These are phyloP conservation scores for Oldenlandia corymbosa DNA, from an alignment of 257 asterid species.

Conservation along the genomic window DNA sequence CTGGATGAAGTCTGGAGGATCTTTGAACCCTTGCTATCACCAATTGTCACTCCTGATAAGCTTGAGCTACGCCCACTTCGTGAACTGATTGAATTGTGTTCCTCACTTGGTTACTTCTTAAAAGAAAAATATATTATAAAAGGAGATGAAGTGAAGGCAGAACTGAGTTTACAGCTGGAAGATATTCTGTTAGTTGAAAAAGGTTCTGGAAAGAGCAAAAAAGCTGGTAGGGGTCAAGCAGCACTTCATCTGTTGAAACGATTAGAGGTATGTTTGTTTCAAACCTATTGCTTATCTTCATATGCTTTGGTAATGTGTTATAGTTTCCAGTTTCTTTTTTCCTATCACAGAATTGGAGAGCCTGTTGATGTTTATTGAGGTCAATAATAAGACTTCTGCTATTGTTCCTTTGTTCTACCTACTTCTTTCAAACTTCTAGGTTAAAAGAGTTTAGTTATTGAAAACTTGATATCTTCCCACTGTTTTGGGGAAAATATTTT, in stretches of 20 bases:
- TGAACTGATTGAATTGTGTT: conserved; percentile 73
- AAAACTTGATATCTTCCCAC: not conserved
- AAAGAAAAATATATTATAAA: conserved; percentile 32
- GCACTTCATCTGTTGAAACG: conserved; percentile 60
- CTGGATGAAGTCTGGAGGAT: conserved; percentile 75
- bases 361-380: too few species aligned
- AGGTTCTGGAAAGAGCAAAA: conserved; percentile 55
- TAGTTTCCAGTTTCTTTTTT: not conserved
- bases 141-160: conserved; percentile 50
- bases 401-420: not conserved
- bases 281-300: not conserved
- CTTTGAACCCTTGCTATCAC: conserved; percentile 66
- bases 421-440: not conserved
- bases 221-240: conserved; percentile 81
- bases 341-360: too few species aligned
- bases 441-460: not conserved
- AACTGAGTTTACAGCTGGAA: conserved; percentile 60
- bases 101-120: conserved; percentile 71
- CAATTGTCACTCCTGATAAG: conserved; percentile 88
- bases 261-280: conserved; percentile 55
- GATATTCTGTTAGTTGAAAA: conserved; percentile 47
- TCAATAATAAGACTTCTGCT: not conserved
- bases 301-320: not conserved
- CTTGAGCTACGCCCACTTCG: conserved; percentile 84
- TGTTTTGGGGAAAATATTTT: not conserved